phyloP scores from a whole-genome alignment of 768 basidiomycete species.

The Phlegmacium glaucopus region DNA sequence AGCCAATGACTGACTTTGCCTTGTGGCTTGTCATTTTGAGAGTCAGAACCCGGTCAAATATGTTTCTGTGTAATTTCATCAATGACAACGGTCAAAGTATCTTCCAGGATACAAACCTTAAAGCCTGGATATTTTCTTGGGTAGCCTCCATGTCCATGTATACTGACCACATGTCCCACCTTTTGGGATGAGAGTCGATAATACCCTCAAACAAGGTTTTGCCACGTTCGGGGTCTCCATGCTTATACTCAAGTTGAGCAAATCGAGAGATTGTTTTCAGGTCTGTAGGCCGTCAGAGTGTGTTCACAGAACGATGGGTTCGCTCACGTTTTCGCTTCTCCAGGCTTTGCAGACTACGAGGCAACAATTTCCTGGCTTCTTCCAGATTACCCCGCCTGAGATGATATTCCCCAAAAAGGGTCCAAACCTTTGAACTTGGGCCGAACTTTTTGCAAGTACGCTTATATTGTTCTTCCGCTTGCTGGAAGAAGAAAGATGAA shows the following conservation, averaged over 20 bases:
- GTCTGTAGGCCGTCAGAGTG: constrained; percentile 45
- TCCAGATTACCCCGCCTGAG: constrained; percentile 71
- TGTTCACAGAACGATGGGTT: background rate
- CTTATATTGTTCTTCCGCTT: constrained; percentile 90
- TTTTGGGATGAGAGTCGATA: constrained; percentile 91
- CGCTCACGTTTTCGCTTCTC: constrained; percentile 91
- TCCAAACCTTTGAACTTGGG: constrained; percentile 92
- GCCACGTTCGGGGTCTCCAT: constrained; percentile 91
- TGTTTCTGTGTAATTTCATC: constrained; percentile 43
- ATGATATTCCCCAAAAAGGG: constrained; percentile 80
- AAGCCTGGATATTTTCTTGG: constrained; percentile 72
- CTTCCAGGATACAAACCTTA: constrained; percentile 50
- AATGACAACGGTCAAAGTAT: background rate
- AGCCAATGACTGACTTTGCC: constrained; percentile 68
- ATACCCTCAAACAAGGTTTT: constrained; percentile 97
- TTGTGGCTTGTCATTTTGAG: constrained; percentile 93
- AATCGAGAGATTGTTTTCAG: constrained; percentile 95
- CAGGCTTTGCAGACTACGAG: constrained; percentile 84
- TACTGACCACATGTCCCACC: constrained; percentile 93
- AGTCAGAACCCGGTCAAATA: constrained; percentile 83
- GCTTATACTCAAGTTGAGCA: constrained; percentile 92
- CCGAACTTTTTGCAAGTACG: constrained; percentile 93
- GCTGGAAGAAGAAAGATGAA: constrained; percentile 39
- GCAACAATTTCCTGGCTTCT: constrained; percentile 80
- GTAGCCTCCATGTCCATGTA: constrained; percentile 96